Evolutionary conservation across 257 asterid genomes (phyloP).

Genomic region (Rehmannia glutinosa): DNA sequence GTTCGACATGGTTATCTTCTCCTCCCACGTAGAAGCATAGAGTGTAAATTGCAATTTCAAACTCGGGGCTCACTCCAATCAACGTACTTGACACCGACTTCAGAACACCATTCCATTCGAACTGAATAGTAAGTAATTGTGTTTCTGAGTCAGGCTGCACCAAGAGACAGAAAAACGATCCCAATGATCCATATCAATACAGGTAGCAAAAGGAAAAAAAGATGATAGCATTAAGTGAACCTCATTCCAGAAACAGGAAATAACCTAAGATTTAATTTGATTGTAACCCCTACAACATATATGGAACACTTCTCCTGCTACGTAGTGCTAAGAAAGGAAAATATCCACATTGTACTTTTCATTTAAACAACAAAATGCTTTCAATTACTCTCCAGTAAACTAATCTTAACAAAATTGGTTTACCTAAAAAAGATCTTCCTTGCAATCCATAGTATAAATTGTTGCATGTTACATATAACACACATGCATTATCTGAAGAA

Average conservation of each 20-base stretch:
- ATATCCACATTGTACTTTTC: too few relatives aligned
- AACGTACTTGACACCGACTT: conserved; percentile 86
- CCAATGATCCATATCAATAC: neutral
- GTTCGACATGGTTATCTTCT: conserved; percentile 72
- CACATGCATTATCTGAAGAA: too few relatives aligned
- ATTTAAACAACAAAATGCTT: too few relatives aligned
- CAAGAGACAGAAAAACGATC: neutral
- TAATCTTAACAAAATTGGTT: too few relatives aligned
- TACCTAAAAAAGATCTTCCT: too few relatives aligned
- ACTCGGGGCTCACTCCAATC: conserved; percentile 95
- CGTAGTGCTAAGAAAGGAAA: too few relatives aligned
- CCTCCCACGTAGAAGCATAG: conserved; percentile 75
- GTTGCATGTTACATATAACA: too few relatives aligned
- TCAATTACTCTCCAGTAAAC: too few relatives aligned
- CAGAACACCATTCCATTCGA: conserved; percentile 94
- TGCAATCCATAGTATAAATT: too few relatives aligned
- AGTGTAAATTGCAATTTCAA: conserved; percentile 80
- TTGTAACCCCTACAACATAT: too few relatives aligned
- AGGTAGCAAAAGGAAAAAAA: neutral
- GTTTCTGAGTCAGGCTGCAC: conserved; percentile 90
- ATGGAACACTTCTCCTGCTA: too few relatives aligned
- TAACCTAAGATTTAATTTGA: too few relatives aligned
- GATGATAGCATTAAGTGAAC: neutral
- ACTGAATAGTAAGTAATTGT: conserved; percentile 78
- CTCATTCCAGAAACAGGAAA: neutral